Base-by-base conservation (phyloP, 805 yeast genomes). In the Candida silvicultrix region DNA sequence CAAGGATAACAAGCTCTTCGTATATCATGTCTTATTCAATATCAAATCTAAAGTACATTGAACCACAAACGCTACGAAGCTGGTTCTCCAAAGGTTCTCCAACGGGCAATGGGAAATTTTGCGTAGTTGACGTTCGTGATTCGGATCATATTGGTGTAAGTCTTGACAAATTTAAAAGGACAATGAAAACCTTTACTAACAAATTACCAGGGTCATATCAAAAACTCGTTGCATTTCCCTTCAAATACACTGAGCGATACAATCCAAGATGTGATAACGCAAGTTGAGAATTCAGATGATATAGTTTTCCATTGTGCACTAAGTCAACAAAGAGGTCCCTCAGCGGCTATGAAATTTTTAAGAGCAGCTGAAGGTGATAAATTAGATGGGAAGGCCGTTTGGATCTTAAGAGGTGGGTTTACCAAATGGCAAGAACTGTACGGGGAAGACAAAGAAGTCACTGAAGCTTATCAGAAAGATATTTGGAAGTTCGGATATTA, bases 241-340 rank as follows among this genome's bases (percentile, higher is more conserved):
- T 40, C 66, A 64, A 19, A 55, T 73, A 25, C 70, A 70, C 2
- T 68, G 66, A 7, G 69, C 75, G 36, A 54, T 66, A 19, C 53
- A 58, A 38, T 59, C 74, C 31, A 64, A 11, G 61, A 58, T n/a
- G 47, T 55, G 7, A 42, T 45, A 23, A 9, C 45, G 6, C 11
- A 43, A 11, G 37, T 49, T 9, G 42, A 43, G 2, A 51, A 63
- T 4, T 58, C 64, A 7, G 67, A 71, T 38, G 80, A 76, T 45
- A 77, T 89, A 0, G 84, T 94, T 0, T 94, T 92, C 67, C 97
- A 94, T 62, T 92, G 99, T 64, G 89, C 90, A 25, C 71, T 86
- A 28, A 83, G 95, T 3, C 98, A 94, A 64, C 95, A 84, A 49
- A 70, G 99, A 44, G 98, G 98, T 0, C 98, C 98, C 0, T 70